Base-by-base conservation (phyloP, 1,139 yeast species). In the Saccharomyces pastorianus region DNA sequence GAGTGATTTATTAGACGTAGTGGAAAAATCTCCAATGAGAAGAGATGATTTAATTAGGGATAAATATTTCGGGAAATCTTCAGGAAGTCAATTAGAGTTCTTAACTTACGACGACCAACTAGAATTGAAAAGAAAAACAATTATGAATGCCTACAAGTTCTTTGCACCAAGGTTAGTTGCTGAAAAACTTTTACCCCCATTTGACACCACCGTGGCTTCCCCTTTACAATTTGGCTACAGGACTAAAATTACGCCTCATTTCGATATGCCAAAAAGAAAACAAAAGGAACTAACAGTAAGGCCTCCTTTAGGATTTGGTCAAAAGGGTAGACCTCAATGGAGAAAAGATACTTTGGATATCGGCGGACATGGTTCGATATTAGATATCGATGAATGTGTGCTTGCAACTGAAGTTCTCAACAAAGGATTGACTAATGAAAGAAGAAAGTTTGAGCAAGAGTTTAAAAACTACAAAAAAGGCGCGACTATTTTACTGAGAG, bases 221-320 rank as follows among this genome's bases (percentile, higher is more conserved):
- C 99, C 99, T 3, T 72, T 82, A 57, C 78, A 84, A 61, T 88
- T 79, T 67, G 76, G 77, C 48, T 93, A 93, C 71, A 76, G 99
- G 67, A 93, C 99, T 0, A 93, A 93, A 66, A 77, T 93, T 52
- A 93, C 99, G 0, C 99, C 99, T 4, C 99, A 93, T 73, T 93
- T 91, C 71, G 93, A 89, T 66, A 74, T 89, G 47, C 95, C 96
- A n/a, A 66, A 59, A 60, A 66, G 58, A 68, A 47, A 46, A n/a
- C 69, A 44, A 55, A 69, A 51, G 51, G 57, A 55, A 23, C 51
- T 64, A 26, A 61, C 63, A 38, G 68, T 69, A 42, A 72, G 80
- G 49, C 96, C 97, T 23, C 81, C 87, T 20, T 76, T 93, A 54
- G 99, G 99, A 0, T 93, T 91, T 73, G 96, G 96, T 7, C 79